phyloP scores from a whole-genome alignment of 345 rosid genomes.

The Stellera chamaejasme region DNA sequence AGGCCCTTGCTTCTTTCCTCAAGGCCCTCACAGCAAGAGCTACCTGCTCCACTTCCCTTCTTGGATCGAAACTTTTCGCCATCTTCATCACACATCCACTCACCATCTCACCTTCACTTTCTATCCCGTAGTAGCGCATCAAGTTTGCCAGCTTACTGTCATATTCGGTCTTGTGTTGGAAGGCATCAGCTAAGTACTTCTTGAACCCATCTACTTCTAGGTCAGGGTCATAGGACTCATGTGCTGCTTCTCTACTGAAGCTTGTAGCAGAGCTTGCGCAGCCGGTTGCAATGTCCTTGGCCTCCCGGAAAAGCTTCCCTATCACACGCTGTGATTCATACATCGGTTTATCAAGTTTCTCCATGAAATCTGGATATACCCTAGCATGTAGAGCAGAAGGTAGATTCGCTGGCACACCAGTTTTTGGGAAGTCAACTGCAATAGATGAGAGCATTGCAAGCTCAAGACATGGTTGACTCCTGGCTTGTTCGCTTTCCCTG shows the following conservation, averaged over 20 bases:
- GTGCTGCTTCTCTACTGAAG: conserved; percentile 37
- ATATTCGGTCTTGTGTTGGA: conserved; percentile 32
- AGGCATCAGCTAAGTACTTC: conserved; percentile 33
- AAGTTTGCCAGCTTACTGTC: conserved; percentile 44
- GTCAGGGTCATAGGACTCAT: conserved; percentile 32
- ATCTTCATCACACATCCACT: conserved; percentile 40
- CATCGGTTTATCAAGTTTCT: conserved; percentile 39
- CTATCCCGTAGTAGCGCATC: conserved; percentile 53
- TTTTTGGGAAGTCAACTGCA: conserved; percentile 57
- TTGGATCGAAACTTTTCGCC: conserved; percentile 35
- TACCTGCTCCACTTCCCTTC: conserved; percentile 42
- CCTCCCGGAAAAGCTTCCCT: conserved; percentile 50
- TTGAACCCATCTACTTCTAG: conserved; percentile 50
- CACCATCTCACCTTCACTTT: conserved; percentile 47
- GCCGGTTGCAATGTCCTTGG: conserved; percentile 28
- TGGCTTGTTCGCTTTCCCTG: conserved; percentile 25
- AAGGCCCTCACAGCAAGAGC: conserved; percentile 34
- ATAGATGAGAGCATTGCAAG: conserved; percentile 38
- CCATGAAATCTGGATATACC: conserved; percentile 58
- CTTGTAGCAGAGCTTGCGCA: conserved; percentile 14
- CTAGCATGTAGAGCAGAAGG: conserved; percentile 28
- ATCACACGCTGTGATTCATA: conserved; percentile 41
- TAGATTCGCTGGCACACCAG: conserved; percentile 49
- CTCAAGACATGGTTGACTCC: conserved; percentile 29
- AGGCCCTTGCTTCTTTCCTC: conserved; percentile 43